Conservation (phyloP, 2,329 filamentous ascomycete species). For the Aquanectria penicillioides region DNA sequence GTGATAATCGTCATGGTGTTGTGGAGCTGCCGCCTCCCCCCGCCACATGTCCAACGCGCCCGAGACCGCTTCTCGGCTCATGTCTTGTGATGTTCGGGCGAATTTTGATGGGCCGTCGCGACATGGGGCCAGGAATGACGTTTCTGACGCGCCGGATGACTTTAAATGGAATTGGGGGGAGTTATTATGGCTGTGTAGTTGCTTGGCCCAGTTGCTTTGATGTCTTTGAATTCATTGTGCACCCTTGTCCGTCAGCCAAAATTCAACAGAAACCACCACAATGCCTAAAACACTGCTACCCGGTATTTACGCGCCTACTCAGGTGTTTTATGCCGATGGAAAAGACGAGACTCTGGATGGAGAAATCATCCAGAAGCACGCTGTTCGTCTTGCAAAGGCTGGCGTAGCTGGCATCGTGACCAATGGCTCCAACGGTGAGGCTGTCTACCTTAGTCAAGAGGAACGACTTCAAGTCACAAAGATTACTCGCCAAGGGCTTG, state of each 20-base stretch:
- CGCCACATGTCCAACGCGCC: not conserved
- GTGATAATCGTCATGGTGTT: too few species aligned
- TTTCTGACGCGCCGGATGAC: too few species aligned
- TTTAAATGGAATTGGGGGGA: too few species aligned
- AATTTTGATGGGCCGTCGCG: too few species aligned
- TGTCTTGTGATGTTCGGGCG: too few species aligned
- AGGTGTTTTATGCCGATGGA: conserved; percentile 71
- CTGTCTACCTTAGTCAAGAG: conserved; percentile 80
- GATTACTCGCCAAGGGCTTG: conserved; percentile 84
- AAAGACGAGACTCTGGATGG: conserved; percentile 71
- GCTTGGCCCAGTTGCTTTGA: too few species aligned
- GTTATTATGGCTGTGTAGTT: too few species aligned
- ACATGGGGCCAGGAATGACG: too few species aligned
- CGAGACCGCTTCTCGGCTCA: not conserved
- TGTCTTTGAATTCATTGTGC: too few species aligned
- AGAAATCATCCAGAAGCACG: conserved; percentile 79
- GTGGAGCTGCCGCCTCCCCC: conserved; percentile 30
- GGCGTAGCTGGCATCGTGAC: conserved; percentile 85
- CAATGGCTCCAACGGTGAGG: conserved; percentile 92
- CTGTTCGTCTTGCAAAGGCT: conserved; percentile 78
- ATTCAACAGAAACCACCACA: not conserved
- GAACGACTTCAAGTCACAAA: conserved; percentile 80
- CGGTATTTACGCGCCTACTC: conserved; percentile 74
- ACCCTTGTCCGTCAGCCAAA: too few species aligned
- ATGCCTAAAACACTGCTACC: conserved; percentile 59